phyloP scores from a whole-genome alignment of 139 green algal species.

The Tetradesmus lagerheimii region DNA sequence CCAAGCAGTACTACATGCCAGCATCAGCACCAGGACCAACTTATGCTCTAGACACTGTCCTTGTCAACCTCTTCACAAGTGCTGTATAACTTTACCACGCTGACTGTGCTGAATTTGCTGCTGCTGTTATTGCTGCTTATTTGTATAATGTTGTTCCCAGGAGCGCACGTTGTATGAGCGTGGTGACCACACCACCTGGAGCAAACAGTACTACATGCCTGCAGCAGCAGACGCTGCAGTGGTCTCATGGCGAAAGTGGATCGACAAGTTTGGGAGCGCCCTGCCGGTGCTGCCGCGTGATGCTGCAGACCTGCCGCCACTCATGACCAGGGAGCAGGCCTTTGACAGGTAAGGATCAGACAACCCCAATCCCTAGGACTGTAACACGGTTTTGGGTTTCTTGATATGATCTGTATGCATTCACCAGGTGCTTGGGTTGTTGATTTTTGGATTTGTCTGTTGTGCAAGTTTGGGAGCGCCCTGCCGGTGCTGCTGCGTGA shows the following conservation, averaged over 20 bases:
- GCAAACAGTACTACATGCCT: constrained; percentile 50
- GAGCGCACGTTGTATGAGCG: constrained; percentile 28
- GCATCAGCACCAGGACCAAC: neutral
- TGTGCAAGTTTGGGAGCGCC: constrained; percentile 5
- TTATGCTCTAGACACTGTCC: too few species aligned
- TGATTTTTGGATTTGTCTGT: too few species aligned
- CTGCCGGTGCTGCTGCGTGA: constrained; percentile 13
- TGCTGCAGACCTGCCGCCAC: constrained; percentile 18
- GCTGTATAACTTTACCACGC: too few species aligned
- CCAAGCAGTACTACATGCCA: constrained; percentile 46
- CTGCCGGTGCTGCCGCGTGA: constrained; percentile 18
- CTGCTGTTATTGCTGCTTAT: neutral
- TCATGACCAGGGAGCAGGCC: constrained; percentile 22
- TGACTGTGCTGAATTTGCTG: neutral
- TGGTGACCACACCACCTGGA: constrained; percentile 32
- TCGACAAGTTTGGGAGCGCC: constrained; percentile 28
- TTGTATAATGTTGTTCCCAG: neutral
- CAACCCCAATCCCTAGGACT: too few species aligned
- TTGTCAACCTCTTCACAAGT: too few species aligned
- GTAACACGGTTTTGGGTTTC: too few species aligned
- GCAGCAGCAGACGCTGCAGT: constrained; percentile 36
- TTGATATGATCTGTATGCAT: too few species aligned
- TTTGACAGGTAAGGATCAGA: constrained; percentile 35
- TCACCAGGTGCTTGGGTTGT: too few species aligned
- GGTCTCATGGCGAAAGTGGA: constrained; percentile 37